phyloP scores from a whole-genome alignment of 176 grass and related monocot genomes.

The Zoysia pacifica region DNA sequence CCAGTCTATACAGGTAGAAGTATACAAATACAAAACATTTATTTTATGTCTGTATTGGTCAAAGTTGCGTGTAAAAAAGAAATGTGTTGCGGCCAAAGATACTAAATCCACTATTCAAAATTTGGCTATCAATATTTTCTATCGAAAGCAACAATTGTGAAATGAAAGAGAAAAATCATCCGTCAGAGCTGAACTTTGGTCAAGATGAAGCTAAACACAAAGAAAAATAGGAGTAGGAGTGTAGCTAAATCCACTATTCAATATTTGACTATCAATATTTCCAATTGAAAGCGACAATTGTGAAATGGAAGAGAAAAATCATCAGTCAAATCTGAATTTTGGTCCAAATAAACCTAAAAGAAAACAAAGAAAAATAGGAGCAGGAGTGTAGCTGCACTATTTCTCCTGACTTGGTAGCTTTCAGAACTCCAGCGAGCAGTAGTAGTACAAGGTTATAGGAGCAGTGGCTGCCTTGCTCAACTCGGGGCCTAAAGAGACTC shows the following conservation, averaged over 20 bases:
- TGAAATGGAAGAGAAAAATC: background rate
- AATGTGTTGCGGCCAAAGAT: too few relatives aligned
- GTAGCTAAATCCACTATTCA: background rate
- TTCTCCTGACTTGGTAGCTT: background rate
- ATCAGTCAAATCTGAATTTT: background rate
- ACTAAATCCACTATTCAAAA: background rate
- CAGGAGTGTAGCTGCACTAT: background rate
- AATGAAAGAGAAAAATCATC: background rate
- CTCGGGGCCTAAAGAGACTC: background rate
- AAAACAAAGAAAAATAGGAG: background rate
- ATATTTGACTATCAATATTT: too few relatives aligned
- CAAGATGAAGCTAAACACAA: background rate
- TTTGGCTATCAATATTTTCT: background rate
- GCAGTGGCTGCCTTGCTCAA: background rate
- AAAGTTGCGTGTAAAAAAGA: too few relatives aligned
- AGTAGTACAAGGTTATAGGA: background rate
- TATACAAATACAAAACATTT: too few relatives aligned
- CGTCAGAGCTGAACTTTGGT: background rate
- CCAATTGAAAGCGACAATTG: too few relatives aligned
- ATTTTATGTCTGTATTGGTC: too few relatives aligned
- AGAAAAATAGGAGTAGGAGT: background rate
- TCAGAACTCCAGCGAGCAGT: background rate
- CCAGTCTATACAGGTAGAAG: too few relatives aligned
- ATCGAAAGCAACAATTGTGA: too few relatives aligned
- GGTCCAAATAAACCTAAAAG: background rate